Evolutionary conservation across 1,139 yeast genomes (phyloP).

Genomic region (Kodamaea alishanica): DNA sequence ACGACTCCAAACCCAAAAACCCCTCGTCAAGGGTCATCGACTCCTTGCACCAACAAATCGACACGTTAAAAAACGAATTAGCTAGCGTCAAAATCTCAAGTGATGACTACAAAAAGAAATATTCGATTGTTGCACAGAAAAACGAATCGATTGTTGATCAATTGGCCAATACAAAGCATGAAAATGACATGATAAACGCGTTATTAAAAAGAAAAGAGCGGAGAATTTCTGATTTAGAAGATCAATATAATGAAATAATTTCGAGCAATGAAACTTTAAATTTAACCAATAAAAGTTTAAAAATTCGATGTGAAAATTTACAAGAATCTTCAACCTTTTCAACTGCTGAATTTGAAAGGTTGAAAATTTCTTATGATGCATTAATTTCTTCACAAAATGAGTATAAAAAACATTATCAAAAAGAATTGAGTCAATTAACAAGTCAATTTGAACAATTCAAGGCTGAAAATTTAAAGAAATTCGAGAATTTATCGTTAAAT

Average conservation of each 20-base stretch:
- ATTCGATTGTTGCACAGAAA: constrained; percentile 43
- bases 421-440: constrained; percentile 28
- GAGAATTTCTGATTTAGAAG: constrained; percentile 58
- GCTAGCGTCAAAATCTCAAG: constrained; percentile 37
- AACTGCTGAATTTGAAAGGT: constrained; percentile 53
- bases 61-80: constrained; percentile 49
- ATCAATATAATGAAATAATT: constrained; percentile 45
- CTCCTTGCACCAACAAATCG: constrained; percentile 52
- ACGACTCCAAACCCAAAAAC: constrained; percentile 14
- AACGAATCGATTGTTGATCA: constrained; percentile 64
- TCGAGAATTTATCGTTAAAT: constrained; percentile 26
- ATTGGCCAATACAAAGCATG: constrained; percentile 66
- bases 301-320: constrained; percentile 46
- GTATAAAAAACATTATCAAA: constrained; percentile 50
- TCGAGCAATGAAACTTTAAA: constrained; percentile 44
- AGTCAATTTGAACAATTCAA: constrained; percentile 38
- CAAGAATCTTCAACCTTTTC: constrained; percentile 46
- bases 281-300: constrained; percentile 47
- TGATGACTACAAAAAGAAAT: constrained; percentile 46
- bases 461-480: constrained; percentile 29
- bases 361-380: constrained; percentile 62
- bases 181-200: constrained; percentile 63
- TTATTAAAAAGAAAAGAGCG: constrained; percentile 62
- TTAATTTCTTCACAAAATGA: constrained; percentile 53
- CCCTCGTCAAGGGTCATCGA: constrained; percentile 55